Base-by-base conservation (phyloP, 2,329 filamentous ascomycete species). In the Claviceps spartinae region DNA sequence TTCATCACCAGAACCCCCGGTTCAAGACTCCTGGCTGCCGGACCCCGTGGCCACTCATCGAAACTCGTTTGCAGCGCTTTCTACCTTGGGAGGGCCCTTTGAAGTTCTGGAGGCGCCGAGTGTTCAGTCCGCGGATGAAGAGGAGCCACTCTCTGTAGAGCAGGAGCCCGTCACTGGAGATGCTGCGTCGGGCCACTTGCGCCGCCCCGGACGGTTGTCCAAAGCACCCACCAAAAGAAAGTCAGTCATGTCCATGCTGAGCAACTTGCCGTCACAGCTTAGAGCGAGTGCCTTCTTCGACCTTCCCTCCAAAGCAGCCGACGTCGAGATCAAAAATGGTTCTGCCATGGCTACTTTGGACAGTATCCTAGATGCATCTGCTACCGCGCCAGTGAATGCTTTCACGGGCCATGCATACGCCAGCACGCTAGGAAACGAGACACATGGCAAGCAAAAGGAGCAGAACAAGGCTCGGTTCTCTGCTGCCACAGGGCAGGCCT, bases 251-350 rank as follows among this genome's bases (percentile, higher is more conserved):
- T 65, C 66, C 5, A 53, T 54, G 37, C 48, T 57, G 16, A 54
- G 54, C 64, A 54, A 65, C 66, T 65, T 96, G 14, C 89, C 91
- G 2, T 81, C 91, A 0, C 88, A 95, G 59, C 75, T 97, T 38
- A 81, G 91, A 55, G 93, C 93, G n/a, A 95, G 84, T 60, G 81
- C 86, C 30, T 97, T 88, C 68, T 97, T 97, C 61, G 90, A 97
- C 53, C 60, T 80, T 22, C 84, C 84, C 0, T 72, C 78, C 3
- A 63, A 69, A 2, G 59, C 67, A 2, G 69, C 75, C 5, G 66
- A 71, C 13, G 71, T 83, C 22, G 73, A 83, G 58, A 63, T 83
- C 51, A 83, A 82, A 65, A 82, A 86, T 53, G 85, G 87, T 18
- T 97, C 93, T 26, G 90, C 91, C 11, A 87, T 89, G 63, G 84